Percentiles rank a stretch among this genome's conserved stretches.
phyloP scores from a whole-genome alignment of 2,329 filamentous ascomycete species.

The Fusarium xyrophilum region DNA sequence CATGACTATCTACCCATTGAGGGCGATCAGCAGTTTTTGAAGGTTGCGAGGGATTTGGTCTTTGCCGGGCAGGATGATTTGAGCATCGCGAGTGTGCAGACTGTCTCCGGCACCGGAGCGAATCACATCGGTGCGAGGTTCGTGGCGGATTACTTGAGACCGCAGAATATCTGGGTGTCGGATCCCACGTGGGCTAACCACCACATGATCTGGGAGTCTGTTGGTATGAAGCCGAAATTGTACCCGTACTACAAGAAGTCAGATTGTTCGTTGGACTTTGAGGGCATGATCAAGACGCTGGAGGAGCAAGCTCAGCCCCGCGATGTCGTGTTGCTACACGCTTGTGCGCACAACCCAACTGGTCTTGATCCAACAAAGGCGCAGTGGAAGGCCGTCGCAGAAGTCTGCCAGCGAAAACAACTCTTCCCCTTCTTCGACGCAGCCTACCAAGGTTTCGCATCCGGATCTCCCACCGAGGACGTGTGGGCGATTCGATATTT shows the following conservation, averaged over 20 bases:
- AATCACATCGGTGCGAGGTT: conserved; percentile 93
- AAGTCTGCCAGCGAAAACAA: conserved; percentile 73
- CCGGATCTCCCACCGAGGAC: conserved; percentile 83
- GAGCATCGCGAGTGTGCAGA: conserved; percentile 71
- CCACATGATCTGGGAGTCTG: conserved; percentile 95
- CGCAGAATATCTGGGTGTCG: conserved; percentile 85
- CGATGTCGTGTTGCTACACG: conserved; percentile 88
- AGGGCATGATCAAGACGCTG: conserved; percentile 79
- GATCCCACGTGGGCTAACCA: conserved; percentile 98
- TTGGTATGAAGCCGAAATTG: conserved; percentile 74
- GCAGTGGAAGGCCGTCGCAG: conserved; percentile 91
- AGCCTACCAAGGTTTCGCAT: conserved; percentile 97
- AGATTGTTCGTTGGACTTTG: conserved; percentile 89
- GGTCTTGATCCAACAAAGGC: conserved; percentile 91
- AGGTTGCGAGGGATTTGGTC: conserved; percentile 26
- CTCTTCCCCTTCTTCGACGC: conserved; percentile 99
- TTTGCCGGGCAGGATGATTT: conserved; percentile 24
- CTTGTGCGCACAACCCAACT: conserved; percentile 97
- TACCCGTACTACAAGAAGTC: conserved; percentile 94
- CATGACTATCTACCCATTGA: conserved; percentile 38
- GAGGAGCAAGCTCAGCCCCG: conserved; percentile 70
- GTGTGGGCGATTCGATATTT: conserved; percentile 92
- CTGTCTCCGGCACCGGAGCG: conserved; percentile 95
- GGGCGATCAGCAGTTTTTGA: conserved; percentile 32
- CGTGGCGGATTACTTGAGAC: conserved; percentile 84